Evolutionary conservation across 495 filamentous ascomycete species (phyloP).

Genomic region (Penicillium riverlandense): DNA sequence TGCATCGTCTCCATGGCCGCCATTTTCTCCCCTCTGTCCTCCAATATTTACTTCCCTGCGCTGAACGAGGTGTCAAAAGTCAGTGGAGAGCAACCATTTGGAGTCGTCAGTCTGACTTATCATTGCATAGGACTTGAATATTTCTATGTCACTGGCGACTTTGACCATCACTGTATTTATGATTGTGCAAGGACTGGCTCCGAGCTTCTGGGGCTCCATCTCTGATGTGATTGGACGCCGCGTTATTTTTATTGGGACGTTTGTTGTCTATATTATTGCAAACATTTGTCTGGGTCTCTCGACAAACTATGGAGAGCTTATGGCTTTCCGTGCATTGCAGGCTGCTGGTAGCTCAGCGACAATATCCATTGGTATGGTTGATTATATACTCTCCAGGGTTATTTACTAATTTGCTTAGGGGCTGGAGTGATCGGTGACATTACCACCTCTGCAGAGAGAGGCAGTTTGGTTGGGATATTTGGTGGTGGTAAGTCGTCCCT

Average conservation of each 20-base stretch:
- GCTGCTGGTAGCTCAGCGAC: conserved; percentile 53
- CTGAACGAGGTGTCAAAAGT: conserved; percentile 35
- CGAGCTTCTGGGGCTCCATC: conserved; percentile 36
- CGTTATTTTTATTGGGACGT: conserved; percentile 30
- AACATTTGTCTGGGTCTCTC: not conserved
- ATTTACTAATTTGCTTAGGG: conserved; percentile 8
- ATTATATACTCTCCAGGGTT: conserved; percentile 15
- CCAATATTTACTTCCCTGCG: conserved; percentile 76
- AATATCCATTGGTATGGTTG: conserved; percentile 30
- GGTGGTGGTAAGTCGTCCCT: conserved; percentile 44
- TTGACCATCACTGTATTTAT: conserved; percentile 37
- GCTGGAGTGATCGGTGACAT: conserved; percentile 37
- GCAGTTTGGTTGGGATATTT: conserved; percentile 32
- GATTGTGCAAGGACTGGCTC: conserved; percentile 40
- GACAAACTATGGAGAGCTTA: not conserved
- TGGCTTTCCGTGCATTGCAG: conserved; percentile 58
- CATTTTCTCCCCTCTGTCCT: conserved; percentile 58
- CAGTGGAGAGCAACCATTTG: not conserved
- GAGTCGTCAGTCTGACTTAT: not conserved
- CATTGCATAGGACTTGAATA: conserved; percentile 12
- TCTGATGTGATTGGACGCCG: conserved; percentile 37
- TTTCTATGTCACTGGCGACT: conserved; percentile 27
- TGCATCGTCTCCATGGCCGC: conserved; percentile 49
- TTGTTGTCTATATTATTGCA: conserved; percentile 29
- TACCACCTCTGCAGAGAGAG: conserved; percentile 28